Evolutionary conservation across 2,329 filamentous ascomycete species (phyloP), one percentile per base, ranked within the genome.

Genomic region (Cladosporium sp.): DNA sequence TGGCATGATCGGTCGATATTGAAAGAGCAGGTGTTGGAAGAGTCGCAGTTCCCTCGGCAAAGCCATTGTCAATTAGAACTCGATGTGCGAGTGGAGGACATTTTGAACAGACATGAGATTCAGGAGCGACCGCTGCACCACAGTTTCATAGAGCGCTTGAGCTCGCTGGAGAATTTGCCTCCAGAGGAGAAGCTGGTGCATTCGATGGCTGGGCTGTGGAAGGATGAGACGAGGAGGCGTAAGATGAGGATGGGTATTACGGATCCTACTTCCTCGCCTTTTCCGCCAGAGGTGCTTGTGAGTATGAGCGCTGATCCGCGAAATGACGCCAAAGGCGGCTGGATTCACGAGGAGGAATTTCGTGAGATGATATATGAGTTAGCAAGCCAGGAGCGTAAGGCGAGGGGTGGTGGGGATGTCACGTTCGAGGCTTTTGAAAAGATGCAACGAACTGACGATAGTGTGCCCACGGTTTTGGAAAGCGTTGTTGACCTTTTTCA

Each of bases 201-300:
- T 63, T 99, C 93, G 56, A 92, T 99, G 88, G 90, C 89, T 50
- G 87, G 88, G 1, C 71, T 99, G 2, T 99, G 93, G 93, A 84
- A 84, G 64, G 89, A 96, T 60, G 93, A 97, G 68, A 89, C 86
- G 0, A 83, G 83, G 52, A 81, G 91, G 39, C 81, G 91, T 27
- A 92, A 88, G 67, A 76, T 80, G 42, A 80, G 80, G 40, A 85
- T 92, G 79, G 80, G 82, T 2, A 74, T 85, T 41, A 71, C 71
- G 5, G 76, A 82, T 56, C 77, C 82, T 27, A 81, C 77, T 4
- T 88, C 82, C 60, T 92, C 80, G 54, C 88, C 89, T 0, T 96
- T 96, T 57, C 83, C 87, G 2, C 75, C 83, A 0, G 91, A 96
- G 58, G 89, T 83, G 4, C 71, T 97, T 52, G 80, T 95, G 3